These are phyloP conservation scores for Pinus tabuliformis DNA, from an alignment of 75 land plant species.

Conservation along the genomic window DNA sequence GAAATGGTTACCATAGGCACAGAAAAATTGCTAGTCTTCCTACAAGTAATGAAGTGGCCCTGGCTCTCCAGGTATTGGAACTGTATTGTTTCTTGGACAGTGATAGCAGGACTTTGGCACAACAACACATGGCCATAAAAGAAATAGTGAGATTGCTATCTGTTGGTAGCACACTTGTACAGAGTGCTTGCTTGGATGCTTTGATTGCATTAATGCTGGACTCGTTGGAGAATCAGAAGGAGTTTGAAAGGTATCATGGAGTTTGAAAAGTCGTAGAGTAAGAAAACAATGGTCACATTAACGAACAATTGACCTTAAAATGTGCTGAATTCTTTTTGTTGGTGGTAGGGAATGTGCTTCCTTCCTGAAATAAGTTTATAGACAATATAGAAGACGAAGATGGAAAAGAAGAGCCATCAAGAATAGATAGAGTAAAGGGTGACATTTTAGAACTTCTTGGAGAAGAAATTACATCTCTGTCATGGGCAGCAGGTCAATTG, in stretches of 20 bases:
- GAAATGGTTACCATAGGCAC: not conserved
- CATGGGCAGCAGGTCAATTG: slow-evolving; percentile 6
- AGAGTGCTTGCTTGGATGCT: too few relatives aligned
- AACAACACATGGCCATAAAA: slow-evolving; percentile 53
- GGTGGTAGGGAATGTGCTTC: not conserved
- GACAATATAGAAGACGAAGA: not conserved
- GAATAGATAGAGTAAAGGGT: not conserved
- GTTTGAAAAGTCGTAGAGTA: too few relatives aligned
- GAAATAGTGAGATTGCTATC: too few relatives aligned
- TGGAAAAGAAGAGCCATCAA: not conserved
- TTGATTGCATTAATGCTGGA: too few relatives aligned
- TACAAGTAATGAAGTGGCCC: slow-evolving; percentile 70
- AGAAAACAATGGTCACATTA: too few relatives aligned
- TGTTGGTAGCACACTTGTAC: too few relatives aligned
- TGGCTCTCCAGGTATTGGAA: slow-evolving; percentile 87
- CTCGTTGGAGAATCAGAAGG: too few relatives aligned
- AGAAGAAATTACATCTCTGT: slow-evolving; percentile 5
- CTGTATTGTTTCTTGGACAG: slow-evolving; percentile 85
- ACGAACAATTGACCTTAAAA: not conserved
- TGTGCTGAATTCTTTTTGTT: slow-evolving; percentile 7
- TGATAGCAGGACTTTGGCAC: slow-evolving; percentile 57
- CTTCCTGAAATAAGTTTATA: slow-evolving; percentile 3
- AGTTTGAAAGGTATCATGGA: too few relatives aligned
- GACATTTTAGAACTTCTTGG: slow-evolving; percentile 6
- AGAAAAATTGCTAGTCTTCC: slow-evolving; percentile 70